Evolutionary conservation across 1,284 basidiomycete species (phyloP).

Genomic region (Sanguinoderma infundibulare): DNA sequence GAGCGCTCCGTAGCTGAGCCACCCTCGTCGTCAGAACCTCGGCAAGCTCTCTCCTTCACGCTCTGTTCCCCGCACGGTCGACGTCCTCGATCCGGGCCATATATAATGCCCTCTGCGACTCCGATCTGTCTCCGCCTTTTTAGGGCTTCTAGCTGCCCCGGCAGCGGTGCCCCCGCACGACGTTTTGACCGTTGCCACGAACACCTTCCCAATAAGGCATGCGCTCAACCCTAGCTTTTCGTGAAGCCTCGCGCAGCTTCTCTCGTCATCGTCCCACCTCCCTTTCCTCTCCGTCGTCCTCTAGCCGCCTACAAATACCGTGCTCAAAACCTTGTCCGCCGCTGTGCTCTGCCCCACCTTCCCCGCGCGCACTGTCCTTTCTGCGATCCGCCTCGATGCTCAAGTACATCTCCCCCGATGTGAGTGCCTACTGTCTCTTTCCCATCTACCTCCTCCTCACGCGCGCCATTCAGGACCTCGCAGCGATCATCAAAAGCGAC

Average conservation of each 20-base stretch:
- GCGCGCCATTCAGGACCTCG: slow-evolving; percentile 59
- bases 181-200: slow-evolving; percentile 13
- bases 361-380: background rate
- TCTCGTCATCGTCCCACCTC: slow-evolving; percentile 12
- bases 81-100: background rate
- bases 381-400: slow-evolving; percentile 21
- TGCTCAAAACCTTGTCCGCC: background rate
- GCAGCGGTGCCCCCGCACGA: background rate
- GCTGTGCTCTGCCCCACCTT: background rate
- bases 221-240: slow-evolving; percentile 4
- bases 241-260: slow-evolving; percentile 12
- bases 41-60: background rate
- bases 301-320: background rate
- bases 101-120: background rate
- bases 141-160: slow-evolving; percentile 1
- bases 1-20: slow-evolving; percentile 7
- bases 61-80: background rate
- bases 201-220: slow-evolving; percentile 21
- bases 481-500: slow-evolving; percentile 62
- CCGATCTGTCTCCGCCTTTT: background rate
- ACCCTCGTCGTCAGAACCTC: background rate
- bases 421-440: slow-evolving; percentile 20
- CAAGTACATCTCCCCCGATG: slow-evolving; percentile 38
- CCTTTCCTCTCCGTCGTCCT: background rate
- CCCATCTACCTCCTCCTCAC: background rate